phyloP scores from a whole-genome alignment of 2,329 filamentous ascomycete species.

The Emergomyces orientalis region DNA sequence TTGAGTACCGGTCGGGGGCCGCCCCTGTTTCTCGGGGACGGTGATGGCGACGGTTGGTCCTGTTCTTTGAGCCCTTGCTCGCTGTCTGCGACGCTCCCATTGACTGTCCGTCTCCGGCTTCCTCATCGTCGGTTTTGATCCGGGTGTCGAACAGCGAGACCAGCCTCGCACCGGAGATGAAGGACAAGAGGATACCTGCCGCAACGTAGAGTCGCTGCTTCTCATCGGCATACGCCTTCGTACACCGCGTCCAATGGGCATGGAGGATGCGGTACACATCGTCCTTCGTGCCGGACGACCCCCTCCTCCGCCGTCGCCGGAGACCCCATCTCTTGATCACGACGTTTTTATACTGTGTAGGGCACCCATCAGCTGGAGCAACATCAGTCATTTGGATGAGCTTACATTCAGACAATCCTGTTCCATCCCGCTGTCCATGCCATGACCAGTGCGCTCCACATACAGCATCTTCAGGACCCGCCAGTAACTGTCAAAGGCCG shows the following conservation, averaged over 20 bases:
- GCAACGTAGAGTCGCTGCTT: slow-evolving; percentile 15
- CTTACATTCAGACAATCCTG: slow-evolving; percentile 4
- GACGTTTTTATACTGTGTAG: slow-evolving; percentile 15
- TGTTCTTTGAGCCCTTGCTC: slow-evolving; percentile 6
- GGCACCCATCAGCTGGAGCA: slow-evolving; percentile 4
- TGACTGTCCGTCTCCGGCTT: slow-evolving; percentile 7
- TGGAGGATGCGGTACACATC: too few species aligned
- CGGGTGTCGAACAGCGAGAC: slow-evolving; percentile 18
- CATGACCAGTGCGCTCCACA: not conserved
- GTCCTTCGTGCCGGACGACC: slow-evolving; percentile 13
- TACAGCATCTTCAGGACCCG: slow-evolving; percentile 2
- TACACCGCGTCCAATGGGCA: too few species aligned
- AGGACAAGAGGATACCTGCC: slow-evolving; percentile 14
- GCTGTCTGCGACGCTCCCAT: slow-evolving; percentile 2
- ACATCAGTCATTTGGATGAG: not conserved
- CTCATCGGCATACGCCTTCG: slow-evolving; percentile 16
- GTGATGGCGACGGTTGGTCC: not conserved
- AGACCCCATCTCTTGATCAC: slow-evolving; percentile 14
- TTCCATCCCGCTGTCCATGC: not conserved
- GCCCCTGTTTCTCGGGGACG: not conserved
- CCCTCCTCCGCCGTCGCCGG: slow-evolving; percentile 10
- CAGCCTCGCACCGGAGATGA: slow-evolving; percentile 14
- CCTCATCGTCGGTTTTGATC: not conserved
- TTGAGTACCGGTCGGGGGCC: not conserved
- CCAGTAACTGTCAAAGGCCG: slow-evolving; percentile 2